Evolutionary conservation across 1,284 basidiomycete genomes (phyloP).

Genomic region (Ceratobasidium sp.): DNA sequence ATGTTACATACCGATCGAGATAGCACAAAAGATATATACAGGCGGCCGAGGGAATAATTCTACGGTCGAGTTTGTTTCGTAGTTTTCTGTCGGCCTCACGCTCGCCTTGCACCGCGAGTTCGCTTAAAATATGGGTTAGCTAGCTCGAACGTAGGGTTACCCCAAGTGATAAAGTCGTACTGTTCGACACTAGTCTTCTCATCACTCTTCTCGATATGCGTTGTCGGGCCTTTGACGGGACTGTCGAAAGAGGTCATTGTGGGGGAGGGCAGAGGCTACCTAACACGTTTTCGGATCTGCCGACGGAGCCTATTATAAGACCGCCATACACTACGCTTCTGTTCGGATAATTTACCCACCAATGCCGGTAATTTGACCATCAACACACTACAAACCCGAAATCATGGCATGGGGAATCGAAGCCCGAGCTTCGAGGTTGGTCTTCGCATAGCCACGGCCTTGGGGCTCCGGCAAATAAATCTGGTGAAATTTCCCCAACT

Average conservation of each 20-base stretch:
- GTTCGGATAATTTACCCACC: not conserved
- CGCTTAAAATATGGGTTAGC: not conserved
- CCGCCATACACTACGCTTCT: no score
- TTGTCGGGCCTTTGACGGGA: not conserved
- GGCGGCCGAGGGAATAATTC: conserved; percentile 47
- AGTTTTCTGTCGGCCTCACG: conserved; percentile 17
- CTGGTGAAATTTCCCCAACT: no score
- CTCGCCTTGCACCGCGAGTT: conserved; percentile 1
- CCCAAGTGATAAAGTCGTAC: not conserved
- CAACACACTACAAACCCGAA: no score
- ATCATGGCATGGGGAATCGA: no score
- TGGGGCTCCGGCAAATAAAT: no score
- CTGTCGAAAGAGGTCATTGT: not conserved
- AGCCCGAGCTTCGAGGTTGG: no score
- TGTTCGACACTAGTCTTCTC: not conserved
- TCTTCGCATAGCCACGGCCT: no score
- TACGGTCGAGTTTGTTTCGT: conserved; percentile 37
- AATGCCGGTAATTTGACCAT: not conserved
- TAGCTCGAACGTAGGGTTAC: no score
- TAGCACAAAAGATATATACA: conserved; percentile 52
- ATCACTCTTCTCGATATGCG: not conserved
- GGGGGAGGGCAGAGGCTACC: not conserved
- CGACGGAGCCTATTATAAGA: not conserved
- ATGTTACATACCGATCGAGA: conserved; percentile 47
- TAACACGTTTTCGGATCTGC: not conserved